Percentiles rank a stretch among this genome's conserved stretches.
phyloP scores from a whole-genome alignment of 73 alveolate genomes.

The Stentor coeruleus region DNA sequence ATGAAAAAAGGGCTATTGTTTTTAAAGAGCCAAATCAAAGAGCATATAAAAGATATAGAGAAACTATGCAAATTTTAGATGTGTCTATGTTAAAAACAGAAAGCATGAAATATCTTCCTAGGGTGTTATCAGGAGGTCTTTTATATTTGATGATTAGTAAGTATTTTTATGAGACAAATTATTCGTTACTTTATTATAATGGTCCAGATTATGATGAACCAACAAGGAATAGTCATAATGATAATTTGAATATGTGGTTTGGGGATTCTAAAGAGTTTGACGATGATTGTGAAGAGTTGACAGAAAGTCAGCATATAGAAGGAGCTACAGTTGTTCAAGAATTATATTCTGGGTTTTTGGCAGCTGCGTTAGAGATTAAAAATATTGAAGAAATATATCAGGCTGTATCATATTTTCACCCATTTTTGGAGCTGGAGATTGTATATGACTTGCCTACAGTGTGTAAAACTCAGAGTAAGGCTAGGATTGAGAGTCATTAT shows the following conservation, averaged over 20 bases:
- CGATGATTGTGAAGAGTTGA: constrained; percentile 11
- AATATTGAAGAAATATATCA: constrained; percentile 17
- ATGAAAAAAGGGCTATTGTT: neutral
- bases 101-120: neutral
- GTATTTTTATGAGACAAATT: constrained; percentile 12
- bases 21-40: constrained; percentile 2
- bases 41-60: constrained; percentile 24
- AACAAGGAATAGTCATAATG: neutral
- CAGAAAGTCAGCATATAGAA: constrained; percentile 9
- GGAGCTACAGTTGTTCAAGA: constrained; percentile 15
- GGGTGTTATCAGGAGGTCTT: neutral
- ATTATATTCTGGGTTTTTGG: neutral
- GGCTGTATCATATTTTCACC: constrained; percentile 15
- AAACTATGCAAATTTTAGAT: constrained; percentile 5
- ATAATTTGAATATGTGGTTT: neutral
- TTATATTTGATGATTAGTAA: constrained; percentile 10
- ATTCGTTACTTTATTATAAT: neutral
- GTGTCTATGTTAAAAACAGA: neutral
- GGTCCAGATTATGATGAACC: constrained; percentile 1
- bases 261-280: neutral
- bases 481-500: constrained; percentile 32
- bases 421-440: neutral
- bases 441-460: constrained; percentile 11
- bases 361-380: constrained; percentile 8
- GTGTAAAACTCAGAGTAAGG: constrained; percentile 6